Percentiles rank a stretch among this genome's conserved stretches.
Evolutionary conservation across 495 filamentous ascomycete genomes (phyloP).

Genomic region (Diplogelasinospora grovesii): DNA sequence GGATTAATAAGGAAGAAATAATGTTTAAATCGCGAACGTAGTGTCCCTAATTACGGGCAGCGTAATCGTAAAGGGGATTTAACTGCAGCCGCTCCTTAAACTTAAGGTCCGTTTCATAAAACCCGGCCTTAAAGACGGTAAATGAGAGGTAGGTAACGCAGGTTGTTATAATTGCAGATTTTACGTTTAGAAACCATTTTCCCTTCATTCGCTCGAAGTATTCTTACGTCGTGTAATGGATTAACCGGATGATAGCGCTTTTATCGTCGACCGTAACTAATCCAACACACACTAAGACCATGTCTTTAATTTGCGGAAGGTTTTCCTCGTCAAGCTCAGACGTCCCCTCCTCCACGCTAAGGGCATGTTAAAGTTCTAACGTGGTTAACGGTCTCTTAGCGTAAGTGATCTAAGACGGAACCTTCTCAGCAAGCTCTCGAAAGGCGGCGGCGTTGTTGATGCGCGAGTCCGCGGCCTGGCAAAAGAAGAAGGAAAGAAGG

Average conservation of each 20-base stretch:
- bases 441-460: too few species aligned
- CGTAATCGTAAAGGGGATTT: constrained; percentile 37
- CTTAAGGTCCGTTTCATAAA: constrained; percentile 17
- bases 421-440: background rate
- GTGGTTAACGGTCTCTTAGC: background rate
- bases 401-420: too few species aligned
- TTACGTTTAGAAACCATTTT: constrained; percentile 30
- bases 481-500: too few species aligned
- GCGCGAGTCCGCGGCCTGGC: too few species aligned
- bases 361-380: constrained; percentile 1
- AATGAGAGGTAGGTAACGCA: constrained; percentile 44
- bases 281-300: too few species aligned
- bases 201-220: constrained; percentile 30
- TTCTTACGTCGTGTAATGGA: too few species aligned
- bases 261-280: too few species aligned
- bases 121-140: constrained; percentile 23
- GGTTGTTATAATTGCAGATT: constrained; percentile 25
- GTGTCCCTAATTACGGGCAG: constrained; percentile 37
- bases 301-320: constrained; percentile 27
- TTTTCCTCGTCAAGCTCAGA: constrained; percentile 32
- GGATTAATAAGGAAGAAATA: too few species aligned
- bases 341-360: constrained; percentile 23
- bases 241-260: constrained; percentile 41
- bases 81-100: constrained; percentile 20
- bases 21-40: too few species aligned